Percentiles rank a stretch among this genome's conserved stretches.
Conservation (phyloP, 1,284 basidiomycete genomes). For the Vanrija sp. region DNA sequence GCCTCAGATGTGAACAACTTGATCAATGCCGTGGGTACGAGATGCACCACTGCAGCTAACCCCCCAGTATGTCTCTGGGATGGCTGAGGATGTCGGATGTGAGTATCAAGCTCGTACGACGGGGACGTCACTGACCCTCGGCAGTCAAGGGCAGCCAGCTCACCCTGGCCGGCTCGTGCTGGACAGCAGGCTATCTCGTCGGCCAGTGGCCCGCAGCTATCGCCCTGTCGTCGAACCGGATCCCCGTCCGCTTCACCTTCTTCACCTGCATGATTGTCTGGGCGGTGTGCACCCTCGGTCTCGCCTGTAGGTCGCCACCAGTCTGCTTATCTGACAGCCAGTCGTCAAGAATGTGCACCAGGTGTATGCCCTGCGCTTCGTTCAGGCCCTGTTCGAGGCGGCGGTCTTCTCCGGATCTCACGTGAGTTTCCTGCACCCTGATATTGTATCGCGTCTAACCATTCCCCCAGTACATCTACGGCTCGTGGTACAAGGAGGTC, state of each 20-base stretch:
- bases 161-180: slow-evolving; percentile 25
- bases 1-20: slow-evolving; percentile 12
- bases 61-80: slow-evolving; percentile 27
- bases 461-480: slow-evolving; percentile 28
- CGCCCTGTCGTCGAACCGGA: slow-evolving; percentile 26
- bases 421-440: background rate
- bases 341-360: slow-evolving; percentile 22
- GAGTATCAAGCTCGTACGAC: no score
- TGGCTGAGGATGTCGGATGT: slow-evolving; percentile 25
- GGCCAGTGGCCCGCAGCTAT: slow-evolving; percentile 29
- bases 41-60: background rate
- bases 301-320: slow-evolving; percentile 21
- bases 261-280: slow-evolving; percentile 27
- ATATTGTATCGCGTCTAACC: background rate
- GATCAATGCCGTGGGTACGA: slow-evolving; percentile 23
- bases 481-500: slow-evolving; percentile 35
- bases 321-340: background rate
- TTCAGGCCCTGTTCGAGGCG: slow-evolving; percentile 27
- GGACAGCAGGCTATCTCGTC: slow-evolving; percentile 32
- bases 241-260: slow-evolving; percentile 30
- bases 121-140: background rate
- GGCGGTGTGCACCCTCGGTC: slow-evolving; percentile 25
- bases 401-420: slow-evolving; percentile 25
- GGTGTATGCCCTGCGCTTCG: slow-evolving; percentile 27
- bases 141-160: slow-evolving; percentile 2